Percentiles rank a stretch among this genome's conserved stretches.
Conservation (phyloP, 1,284 basidiomycete genomes). For the Polyporus tsugae region DNA sequence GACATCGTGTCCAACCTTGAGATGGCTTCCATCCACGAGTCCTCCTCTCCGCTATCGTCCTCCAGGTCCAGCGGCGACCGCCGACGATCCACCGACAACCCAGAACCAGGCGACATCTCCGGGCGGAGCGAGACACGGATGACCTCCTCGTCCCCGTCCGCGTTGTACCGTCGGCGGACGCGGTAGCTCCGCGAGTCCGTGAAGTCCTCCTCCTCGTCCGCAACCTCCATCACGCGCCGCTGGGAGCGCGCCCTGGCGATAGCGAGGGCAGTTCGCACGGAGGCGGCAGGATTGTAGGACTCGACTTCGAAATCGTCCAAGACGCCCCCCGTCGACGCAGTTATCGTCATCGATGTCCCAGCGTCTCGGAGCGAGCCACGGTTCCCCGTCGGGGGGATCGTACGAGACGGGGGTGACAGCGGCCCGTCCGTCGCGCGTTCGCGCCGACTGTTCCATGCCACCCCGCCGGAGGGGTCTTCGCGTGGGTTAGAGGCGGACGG, state of each 20-base stretch:
- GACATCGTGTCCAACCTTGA: conserved; percentile 22
- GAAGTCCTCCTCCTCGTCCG: conserved; percentile 15
- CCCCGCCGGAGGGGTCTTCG: neutral
- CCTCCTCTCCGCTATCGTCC: conserved; percentile 14
- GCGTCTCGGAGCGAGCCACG: neutral
- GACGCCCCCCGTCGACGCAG: neutral
- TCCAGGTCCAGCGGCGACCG: conserved; percentile 3
- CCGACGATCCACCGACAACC: conserved; percentile 7
- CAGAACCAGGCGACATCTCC: conserved; percentile 19
- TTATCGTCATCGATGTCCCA: conserved; percentile 1
- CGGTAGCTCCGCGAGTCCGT: conserved; percentile 46
- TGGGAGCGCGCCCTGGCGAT: conserved; percentile 13
- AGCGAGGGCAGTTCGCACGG: conserved; percentile 18
- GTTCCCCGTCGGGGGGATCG: neutral
- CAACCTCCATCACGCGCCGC: conserved; percentile 5
- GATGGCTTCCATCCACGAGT: conserved; percentile 19
- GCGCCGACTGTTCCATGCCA: neutral
- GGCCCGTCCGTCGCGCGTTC: conserved; percentile 3
- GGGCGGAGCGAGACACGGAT: conserved; percentile 47
- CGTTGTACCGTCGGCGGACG: conserved; percentile 48
- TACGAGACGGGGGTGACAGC: conserved; percentile 8
- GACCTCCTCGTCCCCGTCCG: conserved; percentile 52
- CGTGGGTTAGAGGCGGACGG: neutral
- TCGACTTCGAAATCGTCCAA: conserved; percentile 5
- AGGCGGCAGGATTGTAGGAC: neutral